Conservation (phyloP, 345 rosid species). For the Excoecaria cochinchinensis region DNA sequence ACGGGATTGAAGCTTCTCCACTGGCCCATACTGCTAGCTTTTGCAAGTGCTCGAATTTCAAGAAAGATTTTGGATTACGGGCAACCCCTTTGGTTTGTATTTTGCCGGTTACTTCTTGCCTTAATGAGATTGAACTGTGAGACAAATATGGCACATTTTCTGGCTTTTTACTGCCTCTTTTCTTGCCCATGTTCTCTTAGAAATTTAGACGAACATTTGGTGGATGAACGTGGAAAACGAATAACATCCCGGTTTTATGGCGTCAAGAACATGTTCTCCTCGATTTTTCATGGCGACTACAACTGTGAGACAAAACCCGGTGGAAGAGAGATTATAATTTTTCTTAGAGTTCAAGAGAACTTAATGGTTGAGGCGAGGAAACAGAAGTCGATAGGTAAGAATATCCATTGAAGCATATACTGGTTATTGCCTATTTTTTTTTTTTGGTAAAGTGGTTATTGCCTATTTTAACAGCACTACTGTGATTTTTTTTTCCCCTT, state of each 20-base stretch:
- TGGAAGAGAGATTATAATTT: too few species aligned
- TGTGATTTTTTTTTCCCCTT: too few species aligned
- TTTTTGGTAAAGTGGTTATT: too few species aligned
- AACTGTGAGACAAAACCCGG: too few species aligned
- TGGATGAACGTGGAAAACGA: background rate
- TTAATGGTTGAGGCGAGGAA: too few species aligned
- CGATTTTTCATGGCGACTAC: too few species aligned
- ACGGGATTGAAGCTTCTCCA: conserved; percentile 51
- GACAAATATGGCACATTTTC: conserved; percentile 8
- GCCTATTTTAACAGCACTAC: too few species aligned
- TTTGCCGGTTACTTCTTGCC: too few species aligned
- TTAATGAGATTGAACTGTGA: conserved; percentile 24
- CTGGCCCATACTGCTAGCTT: conserved; percentile 64
- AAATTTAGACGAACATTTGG: conserved; percentile 20
- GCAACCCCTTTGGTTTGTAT: conserved; percentile 31
- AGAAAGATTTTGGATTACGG: conserved; percentile 38
- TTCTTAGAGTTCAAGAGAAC: too few species aligned
- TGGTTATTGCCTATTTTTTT: background rate
- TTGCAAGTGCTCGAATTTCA: conserved; percentile 67
- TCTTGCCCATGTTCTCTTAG: conserved; percentile 40
- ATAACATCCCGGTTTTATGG: too few species aligned
- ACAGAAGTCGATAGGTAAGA: conserved; percentile 8
- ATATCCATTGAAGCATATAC: conserved; percentile 8
- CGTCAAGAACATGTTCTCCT: too few species aligned
- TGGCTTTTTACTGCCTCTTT: conserved; percentile 28